Evolutionary conservation across 2,329 filamentous ascomycete genomes (phyloP).

Genomic region (Penicillium brasilianum): DNA sequence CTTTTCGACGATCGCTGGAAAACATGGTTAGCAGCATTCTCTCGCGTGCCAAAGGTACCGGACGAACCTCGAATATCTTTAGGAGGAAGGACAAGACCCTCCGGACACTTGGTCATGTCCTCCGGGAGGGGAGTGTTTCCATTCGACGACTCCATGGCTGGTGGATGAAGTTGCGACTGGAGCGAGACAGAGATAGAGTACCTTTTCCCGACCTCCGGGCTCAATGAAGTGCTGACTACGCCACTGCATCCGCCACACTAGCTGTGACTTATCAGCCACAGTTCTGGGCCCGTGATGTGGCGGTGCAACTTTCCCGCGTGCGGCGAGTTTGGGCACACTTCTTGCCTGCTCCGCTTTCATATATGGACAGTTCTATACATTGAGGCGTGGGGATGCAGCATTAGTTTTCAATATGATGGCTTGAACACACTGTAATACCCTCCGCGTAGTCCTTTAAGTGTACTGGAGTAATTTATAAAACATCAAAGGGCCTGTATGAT

Average conservation of each 20-base stretch:
- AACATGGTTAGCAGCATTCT: constrained; percentile 31
- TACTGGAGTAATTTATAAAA: not conserved
- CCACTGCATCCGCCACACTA: constrained; percentile 11
- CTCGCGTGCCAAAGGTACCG: not conserved
- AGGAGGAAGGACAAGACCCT: constrained; percentile 83
- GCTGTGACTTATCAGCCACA: constrained; percentile 13
- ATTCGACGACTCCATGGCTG: constrained; percentile 49
- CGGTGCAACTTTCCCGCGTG: not conserved
- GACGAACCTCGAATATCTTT: constrained; percentile 73
- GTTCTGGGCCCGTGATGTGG: not conserved
- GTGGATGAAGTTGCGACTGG: constrained; percentile 13
- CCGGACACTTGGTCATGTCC: constrained; percentile 75
- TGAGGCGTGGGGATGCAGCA: not conserved
- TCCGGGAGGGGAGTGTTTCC: constrained; percentile 51
- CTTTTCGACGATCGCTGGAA: constrained; percentile 77
- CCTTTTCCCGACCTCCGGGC: constrained; percentile 6
- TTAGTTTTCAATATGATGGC: no score
- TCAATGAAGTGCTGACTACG: not conserved
- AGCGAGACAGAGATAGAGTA: not conserved
- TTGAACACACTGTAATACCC: not conserved
- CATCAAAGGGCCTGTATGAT: not conserved
- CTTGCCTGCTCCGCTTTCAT: not conserved
- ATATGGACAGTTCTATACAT: not conserved
- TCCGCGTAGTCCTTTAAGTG: not conserved
- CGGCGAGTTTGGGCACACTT: not conserved